Conservation (phyloP, 2,329 filamentous ascomycete genomes). For the Pseudogymnoascus verrucosus region DNA sequence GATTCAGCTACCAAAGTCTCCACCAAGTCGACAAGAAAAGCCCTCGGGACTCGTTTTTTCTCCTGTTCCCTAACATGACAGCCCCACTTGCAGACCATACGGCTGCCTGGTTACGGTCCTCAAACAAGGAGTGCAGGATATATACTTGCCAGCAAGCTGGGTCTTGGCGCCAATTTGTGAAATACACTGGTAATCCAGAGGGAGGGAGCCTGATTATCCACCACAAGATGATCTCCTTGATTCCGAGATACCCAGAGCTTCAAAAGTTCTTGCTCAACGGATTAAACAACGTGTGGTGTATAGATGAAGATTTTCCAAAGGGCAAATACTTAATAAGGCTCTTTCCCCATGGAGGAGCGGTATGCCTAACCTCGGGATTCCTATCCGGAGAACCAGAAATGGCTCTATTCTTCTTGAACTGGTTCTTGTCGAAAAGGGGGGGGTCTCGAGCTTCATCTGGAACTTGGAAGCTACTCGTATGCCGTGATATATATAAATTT, state of each 20-base stretch:
- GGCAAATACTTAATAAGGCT: slow-evolving; percentile 32
- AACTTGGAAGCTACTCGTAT: slow-evolving; percentile 18
- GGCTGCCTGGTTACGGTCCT: slow-evolving; percentile 36
- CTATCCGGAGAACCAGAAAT: slow-evolving; percentile 37
- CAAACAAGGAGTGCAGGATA: slow-evolving; percentile 35
- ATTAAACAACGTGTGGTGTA: slow-evolving; percentile 20
- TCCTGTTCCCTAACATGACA: slow-evolving; percentile 40
- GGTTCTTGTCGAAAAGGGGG: slow-evolving; percentile 28
- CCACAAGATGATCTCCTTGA: slow-evolving; percentile 16
- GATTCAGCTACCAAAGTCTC: slow-evolving; percentile 18
- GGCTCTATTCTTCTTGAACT: slow-evolving; percentile 33
- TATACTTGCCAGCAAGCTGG: slow-evolving; percentile 35
- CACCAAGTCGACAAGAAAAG: slow-evolving; percentile 13
- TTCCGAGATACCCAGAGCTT: slow-evolving; percentile 19
- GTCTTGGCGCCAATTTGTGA: slow-evolving; percentile 40
- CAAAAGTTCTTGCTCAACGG: slow-evolving; percentile 5
- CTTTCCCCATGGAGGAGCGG: slow-evolving; percentile 37
- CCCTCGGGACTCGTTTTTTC: slow-evolving; percentile 33
- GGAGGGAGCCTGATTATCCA: slow-evolving; percentile 23
- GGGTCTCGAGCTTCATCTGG: slow-evolving; percentile 15
- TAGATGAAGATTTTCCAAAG: slow-evolving; percentile 20
- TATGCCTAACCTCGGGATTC: slow-evolving; percentile 45
- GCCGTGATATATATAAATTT: slow-evolving; percentile 22
- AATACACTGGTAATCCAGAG: slow-evolving; percentile 15
- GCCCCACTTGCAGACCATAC: slow-evolving; percentile 32